Conservation (phyloP, 2,329 filamentous ascomycete genomes). For the Trichoderma harzianum region DNA sequence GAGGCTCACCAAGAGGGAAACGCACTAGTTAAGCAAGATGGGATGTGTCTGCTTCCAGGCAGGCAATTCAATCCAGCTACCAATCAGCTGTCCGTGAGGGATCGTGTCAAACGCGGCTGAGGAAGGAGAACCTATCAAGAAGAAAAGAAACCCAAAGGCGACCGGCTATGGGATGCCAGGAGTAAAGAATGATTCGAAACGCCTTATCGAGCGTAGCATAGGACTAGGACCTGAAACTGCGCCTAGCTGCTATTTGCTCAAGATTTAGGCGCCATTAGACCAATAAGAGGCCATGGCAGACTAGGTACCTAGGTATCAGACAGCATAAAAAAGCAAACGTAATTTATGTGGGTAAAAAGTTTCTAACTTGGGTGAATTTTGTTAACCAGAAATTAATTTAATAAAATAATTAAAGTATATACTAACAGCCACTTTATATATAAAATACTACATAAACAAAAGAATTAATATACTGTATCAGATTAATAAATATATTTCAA, state of each 20-base stretch:
- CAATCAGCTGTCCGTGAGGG: neutral
- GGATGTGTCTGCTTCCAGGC: constrained; percentile 39
- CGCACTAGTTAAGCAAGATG: constrained; percentile 30
- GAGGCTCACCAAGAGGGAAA: constrained; percentile 29
- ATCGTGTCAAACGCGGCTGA: constrained; percentile 5
- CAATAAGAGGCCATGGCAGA: neutral
- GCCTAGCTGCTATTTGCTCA: neutral
- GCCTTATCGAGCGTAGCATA: neutral
- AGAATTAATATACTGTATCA: too few species aligned
- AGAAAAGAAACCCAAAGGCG: constrained; percentile 4
- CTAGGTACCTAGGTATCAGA: neutral
- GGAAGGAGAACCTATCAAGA: neutral
- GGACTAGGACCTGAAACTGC: neutral
- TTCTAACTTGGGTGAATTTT: neutral
- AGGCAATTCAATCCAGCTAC: constrained; percentile 25
- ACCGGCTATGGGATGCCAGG: neutral
- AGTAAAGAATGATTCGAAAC: neutral
- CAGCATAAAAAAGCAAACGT: neutral
- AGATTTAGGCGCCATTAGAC: neutral
- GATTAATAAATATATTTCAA: neutral
- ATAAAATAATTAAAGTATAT: neutral
- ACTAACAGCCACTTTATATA: neutral
- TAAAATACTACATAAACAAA: too few species aligned
- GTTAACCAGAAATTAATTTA: neutral
- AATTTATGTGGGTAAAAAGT: neutral